Evolutionary conservation across 495 filamentous ascomycete genomes (phyloP).

Genomic region (Penicillium coprophilum): DNA sequence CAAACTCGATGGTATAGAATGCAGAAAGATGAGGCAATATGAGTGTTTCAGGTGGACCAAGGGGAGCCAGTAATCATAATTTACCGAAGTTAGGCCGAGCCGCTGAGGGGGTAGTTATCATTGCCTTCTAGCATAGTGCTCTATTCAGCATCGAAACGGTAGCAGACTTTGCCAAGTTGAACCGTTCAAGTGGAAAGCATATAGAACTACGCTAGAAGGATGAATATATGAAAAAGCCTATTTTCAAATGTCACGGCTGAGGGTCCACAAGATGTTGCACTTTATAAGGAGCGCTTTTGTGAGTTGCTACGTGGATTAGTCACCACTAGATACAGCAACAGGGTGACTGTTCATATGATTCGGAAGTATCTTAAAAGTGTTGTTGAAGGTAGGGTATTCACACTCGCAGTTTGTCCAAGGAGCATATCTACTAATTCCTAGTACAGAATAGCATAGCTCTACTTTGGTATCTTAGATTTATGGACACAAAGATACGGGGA

Average conservation of each 20-base stretch:
- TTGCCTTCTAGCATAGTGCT: conserved; percentile 20
- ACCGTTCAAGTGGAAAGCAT: conserved; percentile 11
- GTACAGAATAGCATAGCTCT: conserved; percentile 11
- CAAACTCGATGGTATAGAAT: too few relatives aligned
- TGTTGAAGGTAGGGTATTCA: conserved; percentile 16
- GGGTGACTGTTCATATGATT: conserved; percentile 14
- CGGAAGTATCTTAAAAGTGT: conserved; percentile 17
- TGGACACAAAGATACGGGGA: too few relatives aligned
- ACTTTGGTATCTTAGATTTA: too few relatives aligned
- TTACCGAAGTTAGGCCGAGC: too few relatives aligned
- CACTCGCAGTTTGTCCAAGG: conserved; percentile 29
- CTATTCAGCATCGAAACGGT: conserved; percentile 19
- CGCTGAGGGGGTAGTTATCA: too few relatives aligned
- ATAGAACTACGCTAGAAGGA: conserved; percentile 13
- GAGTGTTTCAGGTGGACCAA: too few relatives aligned
- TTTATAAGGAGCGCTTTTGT: conserved; percentile 16
- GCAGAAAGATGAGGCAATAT: too few relatives aligned
- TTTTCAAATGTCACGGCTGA: conserved; percentile 26
- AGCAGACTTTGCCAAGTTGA: conserved; percentile 18
- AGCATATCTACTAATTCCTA: conserved; percentile 11
- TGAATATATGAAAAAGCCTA: conserved; percentile 20
- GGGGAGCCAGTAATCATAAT: too few relatives aligned
- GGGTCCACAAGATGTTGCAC: conserved; percentile 20
- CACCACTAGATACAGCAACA: conserved; percentile 19
- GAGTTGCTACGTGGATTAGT: conserved; percentile 13